Percentiles rank a stretch among this genome's conserved stretches.
Conservation (phyloP, 257 asterid genomes). For the Solanum acaule region DNA sequence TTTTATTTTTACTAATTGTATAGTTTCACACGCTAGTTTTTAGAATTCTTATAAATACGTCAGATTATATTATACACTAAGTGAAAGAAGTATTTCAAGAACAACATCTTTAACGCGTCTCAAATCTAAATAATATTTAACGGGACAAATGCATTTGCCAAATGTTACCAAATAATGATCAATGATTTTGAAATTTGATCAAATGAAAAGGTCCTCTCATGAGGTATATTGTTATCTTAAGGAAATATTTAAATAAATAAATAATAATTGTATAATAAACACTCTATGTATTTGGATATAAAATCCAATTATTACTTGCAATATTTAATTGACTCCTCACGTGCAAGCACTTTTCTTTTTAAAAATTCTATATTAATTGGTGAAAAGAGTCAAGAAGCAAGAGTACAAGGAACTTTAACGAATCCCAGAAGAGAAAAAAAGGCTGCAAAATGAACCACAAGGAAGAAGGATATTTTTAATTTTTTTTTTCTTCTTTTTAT, state of each 20-base stretch:
- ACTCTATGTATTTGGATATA: background rate
- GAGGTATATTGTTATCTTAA: background rate
- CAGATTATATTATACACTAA: background rate
- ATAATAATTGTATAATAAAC: background rate
- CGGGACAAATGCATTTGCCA: background rate
- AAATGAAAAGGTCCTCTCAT: background rate
- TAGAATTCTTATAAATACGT: background rate
- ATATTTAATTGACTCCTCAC: background rate
- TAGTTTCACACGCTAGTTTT: background rate
- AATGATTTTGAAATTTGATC: background rate
- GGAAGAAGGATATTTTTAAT: background rate
- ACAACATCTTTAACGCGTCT: background rate
- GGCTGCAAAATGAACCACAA: background rate
- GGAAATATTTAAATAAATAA: background rate
- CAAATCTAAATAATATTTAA: background rate
- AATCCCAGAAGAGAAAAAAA: background rate
- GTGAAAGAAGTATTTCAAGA: background rate
- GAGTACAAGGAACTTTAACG: background rate
- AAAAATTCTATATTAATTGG: background rate
- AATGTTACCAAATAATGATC: background rate
- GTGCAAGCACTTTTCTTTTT: background rate
- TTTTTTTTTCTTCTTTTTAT: background rate
- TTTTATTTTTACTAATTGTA: background rate
- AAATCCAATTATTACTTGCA: background rate
- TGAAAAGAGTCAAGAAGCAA: background rate